Conservation (phyloP, 2,329 filamentous ascomycete species). For the Lasiodiplodia sp. region DNA sequence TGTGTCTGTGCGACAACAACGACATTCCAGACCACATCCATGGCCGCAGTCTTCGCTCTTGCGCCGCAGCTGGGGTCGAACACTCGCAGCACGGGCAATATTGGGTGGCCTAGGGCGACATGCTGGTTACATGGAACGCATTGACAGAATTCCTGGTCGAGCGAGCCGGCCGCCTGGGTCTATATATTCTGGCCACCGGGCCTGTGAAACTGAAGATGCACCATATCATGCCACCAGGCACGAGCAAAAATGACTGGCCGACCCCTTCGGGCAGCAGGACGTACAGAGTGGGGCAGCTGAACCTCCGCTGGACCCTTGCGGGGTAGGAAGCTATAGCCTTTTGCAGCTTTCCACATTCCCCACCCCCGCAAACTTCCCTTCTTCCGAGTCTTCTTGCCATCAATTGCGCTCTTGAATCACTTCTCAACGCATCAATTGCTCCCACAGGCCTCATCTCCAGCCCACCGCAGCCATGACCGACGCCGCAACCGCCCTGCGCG, state of each 20-base stretch:
- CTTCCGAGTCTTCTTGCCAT: neutral
- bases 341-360: neutral
- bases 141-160: neutral
- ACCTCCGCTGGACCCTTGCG: conserved; percentile 22
- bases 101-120: neutral
- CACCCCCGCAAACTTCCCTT: neutral
- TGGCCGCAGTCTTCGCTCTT: neutral
- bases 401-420: neutral
- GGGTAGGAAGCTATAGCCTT: conserved; percentile 1
- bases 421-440: neutral
- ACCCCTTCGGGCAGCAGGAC: conserved; percentile 2
- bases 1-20: neutral
- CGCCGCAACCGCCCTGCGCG: conserved; percentile 47
- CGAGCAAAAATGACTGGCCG: neutral
- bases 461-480: conserved; percentile 1
- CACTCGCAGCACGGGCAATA: neutral
- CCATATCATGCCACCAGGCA: neutral
- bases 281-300: conserved; percentile 11
- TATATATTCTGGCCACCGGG: neutral
- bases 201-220: neutral
- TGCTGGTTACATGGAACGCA: neutral
- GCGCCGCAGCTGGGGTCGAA: neutral
- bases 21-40: neutral
- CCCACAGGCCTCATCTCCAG: too few species aligned
- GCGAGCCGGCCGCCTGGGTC: neutral